Base-by-base conservation (phyloP, 116 monocot species). In the Phalaenopsis hybrid region DNA sequence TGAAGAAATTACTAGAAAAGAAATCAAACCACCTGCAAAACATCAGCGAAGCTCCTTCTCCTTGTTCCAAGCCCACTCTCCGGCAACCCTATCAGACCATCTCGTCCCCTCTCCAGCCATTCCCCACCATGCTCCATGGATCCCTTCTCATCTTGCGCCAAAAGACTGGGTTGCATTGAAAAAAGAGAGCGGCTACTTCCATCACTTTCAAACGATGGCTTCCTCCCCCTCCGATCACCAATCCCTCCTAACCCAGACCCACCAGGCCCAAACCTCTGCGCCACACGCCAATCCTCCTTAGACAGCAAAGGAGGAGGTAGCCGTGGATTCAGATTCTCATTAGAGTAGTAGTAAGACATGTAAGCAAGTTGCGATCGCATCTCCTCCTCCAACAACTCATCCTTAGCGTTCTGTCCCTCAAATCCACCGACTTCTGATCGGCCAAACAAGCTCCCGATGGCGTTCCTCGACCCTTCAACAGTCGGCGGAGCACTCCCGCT, bases 401-500 rank as follows among this genome's bases (percentile, higher is more conserved):
- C 78, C 2, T 7, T 52, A 63, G 44, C 51, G 9, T 8, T 44
- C 7, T 37, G 77, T 21, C 17, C 33, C 16, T 76, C 9, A 33
- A 20, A 61, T 44, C 37, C 34, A 41, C 43, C 20, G 28, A 74
- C 76, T 34, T 63, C 78, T 15, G 45, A 51, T 20, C 20, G 45
- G 20, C 79, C 90, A n/a, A 85, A 70, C 74, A 89, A 37, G 79
- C 57, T 67, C 0, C 85, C 84, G 15, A 81, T 57, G 75, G 92
- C 88, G 1, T 65, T 74, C 18, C 85, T 63, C 33, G 92, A 87
- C 8, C 88, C 90, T 78, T 90, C 87, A 3, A 92, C 88, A 41
- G 90, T 88, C 1, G 92, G 90, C 7, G 92, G 92, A 4, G 90
- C 92, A 50, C 88, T 88, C 59, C 90, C 90, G 28, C 88, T 88